Percentiles rank a stretch among this genome's conserved stretches.
phyloP scores from a whole-genome alignment of 164 flowering plant species.

The Piper betle region DNA sequence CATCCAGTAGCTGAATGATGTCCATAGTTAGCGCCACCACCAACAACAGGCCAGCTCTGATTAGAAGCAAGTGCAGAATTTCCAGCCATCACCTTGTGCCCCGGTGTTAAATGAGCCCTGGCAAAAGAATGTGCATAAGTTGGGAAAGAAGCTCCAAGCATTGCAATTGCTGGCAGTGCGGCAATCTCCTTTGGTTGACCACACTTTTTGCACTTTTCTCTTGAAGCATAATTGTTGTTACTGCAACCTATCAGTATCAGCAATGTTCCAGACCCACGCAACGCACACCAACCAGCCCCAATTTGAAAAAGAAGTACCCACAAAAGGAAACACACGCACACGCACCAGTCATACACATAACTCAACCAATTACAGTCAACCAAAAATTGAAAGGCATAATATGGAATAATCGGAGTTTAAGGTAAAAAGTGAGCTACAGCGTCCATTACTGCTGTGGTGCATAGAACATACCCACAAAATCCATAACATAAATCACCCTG shows the following conservation, averaged over 20 bases:
- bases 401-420: too few species aligned
- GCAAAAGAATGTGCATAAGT: conserved; percentile 72
- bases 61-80: conserved; percentile 34
- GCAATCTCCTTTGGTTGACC: conserved; percentile 94
- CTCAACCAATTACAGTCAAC: conserved; percentile 33
- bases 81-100: conserved; percentile 34
- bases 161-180: conserved; percentile 89
- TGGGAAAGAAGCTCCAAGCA: conserved; percentile 76
- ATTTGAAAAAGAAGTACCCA: conserved; percentile 28
- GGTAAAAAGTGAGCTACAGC: too few species aligned
- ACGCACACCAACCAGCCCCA: conserved; percentile 87
- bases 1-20: conserved; percentile 34
- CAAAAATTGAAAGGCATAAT: conserved; percentile 1
- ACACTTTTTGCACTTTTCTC: conserved; percentile 97
- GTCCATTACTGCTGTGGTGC: too few species aligned
- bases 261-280: conserved; percentile 62
- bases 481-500: too few species aligned
- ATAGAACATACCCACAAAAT: too few species aligned
- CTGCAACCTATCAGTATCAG: conserved; percentile 85
- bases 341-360: conserved; percentile 37
- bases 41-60: conserved; percentile 36
- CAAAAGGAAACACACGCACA: conserved; percentile 52
- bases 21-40: conserved; percentile 38
- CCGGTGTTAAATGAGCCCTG: conserved; percentile 53
- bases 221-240: conserved; percentile 98